Percentiles rank a stretch among this genome's conserved stretches.
These are phyloP conservation scores for Simmondsia chinensis DNA, from an alignment of 148 eudicot genomes.

Conservation along the genomic window DNA sequence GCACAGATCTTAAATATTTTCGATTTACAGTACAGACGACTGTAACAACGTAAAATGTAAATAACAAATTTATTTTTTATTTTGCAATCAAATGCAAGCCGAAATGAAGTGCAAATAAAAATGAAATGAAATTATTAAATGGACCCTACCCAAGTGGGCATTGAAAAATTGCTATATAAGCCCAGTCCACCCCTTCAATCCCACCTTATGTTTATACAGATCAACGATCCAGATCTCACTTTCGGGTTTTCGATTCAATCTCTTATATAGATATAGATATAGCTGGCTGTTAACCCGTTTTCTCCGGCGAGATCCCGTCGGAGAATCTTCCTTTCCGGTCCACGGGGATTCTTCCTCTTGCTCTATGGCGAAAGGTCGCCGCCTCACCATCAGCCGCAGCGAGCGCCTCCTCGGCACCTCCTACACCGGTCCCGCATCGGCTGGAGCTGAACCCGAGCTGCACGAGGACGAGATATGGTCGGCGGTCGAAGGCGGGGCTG, in stretches of 20 bases:
- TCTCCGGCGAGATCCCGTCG: too few relatives aligned
- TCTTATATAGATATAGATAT: neutral
- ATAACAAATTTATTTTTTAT: too few relatives aligned
- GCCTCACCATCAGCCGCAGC: constrained; percentile 63
- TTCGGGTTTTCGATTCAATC: neutral
- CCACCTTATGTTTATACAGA: constrained; percentile 8
- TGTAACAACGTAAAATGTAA: too few relatives aligned
- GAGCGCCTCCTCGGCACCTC: constrained; percentile 42
- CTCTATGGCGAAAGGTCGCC: constrained; percentile 75
- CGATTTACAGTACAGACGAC: too few relatives aligned
- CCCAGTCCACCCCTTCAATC: constrained; percentile 2
- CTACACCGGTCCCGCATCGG: neutral
- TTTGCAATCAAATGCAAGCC: too few relatives aligned
- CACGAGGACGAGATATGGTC: constrained; percentile 81
- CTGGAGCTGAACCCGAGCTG: constrained; percentile 31
- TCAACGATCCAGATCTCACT: too few relatives aligned
- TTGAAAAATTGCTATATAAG: constrained; percentile 19
- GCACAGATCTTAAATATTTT: too few relatives aligned
- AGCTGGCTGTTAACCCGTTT: neutral
- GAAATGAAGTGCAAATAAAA: too few relatives aligned
- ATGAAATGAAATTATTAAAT: too few relatives aligned
- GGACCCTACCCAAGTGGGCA: too few relatives aligned
- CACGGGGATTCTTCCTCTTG: too few relatives aligned
- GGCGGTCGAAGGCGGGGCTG: constrained; percentile 26
- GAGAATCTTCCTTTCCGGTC: too few relatives aligned